Evolutionary conservation across 1,284 basidiomycete species (phyloP).

Genomic region (Ganoderma lingzhi): DNA sequence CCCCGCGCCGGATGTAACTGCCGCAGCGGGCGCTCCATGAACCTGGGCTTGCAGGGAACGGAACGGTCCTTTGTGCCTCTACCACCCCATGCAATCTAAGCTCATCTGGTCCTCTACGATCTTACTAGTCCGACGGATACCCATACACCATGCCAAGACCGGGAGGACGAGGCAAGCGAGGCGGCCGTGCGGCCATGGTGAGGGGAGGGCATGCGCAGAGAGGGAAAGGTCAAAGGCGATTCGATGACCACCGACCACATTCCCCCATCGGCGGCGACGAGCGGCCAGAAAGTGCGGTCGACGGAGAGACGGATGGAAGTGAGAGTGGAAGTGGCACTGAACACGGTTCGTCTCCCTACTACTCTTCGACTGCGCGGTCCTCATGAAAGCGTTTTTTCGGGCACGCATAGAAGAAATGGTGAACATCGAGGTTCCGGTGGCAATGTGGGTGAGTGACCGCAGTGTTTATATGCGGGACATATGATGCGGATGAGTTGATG

Average conservation of each 20-base stretch:
- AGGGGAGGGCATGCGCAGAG: conserved; percentile 31
- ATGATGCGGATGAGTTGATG: not conserved
- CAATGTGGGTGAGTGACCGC: conserved; percentile 82
- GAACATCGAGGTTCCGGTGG: conserved; percentile 73
- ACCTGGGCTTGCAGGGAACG: not conserved
- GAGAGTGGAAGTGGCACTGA: conserved; percentile 23
- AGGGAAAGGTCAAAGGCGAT: conserved; percentile 29
- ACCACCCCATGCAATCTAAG: not conserved
- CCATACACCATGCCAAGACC: conserved; percentile 23
- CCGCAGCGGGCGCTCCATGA: conserved; percentile 7
- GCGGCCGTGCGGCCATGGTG: conserved; percentile 19
- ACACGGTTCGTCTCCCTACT: conserved; percentile 20
- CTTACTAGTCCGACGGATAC: not conserved
- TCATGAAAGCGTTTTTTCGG: not conserved
- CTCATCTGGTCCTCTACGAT: not conserved
- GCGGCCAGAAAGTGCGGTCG: conserved; percentile 32
- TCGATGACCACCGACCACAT: conserved; percentile 47
- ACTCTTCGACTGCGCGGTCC: not conserved
- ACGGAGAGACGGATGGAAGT: conserved; percentile 13
- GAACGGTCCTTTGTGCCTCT: not conserved
- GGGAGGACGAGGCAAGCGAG: conserved; percentile 23
- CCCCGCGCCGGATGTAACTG: conserved; percentile 2
- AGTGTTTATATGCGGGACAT: not conserved
- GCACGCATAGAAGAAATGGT: conserved; percentile 31
- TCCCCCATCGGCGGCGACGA: conserved; percentile 39